Evolutionary conservation across 2,329 filamentous ascomycete species (phyloP).

Genomic region (Colletotrichum orbiculare): DNA sequence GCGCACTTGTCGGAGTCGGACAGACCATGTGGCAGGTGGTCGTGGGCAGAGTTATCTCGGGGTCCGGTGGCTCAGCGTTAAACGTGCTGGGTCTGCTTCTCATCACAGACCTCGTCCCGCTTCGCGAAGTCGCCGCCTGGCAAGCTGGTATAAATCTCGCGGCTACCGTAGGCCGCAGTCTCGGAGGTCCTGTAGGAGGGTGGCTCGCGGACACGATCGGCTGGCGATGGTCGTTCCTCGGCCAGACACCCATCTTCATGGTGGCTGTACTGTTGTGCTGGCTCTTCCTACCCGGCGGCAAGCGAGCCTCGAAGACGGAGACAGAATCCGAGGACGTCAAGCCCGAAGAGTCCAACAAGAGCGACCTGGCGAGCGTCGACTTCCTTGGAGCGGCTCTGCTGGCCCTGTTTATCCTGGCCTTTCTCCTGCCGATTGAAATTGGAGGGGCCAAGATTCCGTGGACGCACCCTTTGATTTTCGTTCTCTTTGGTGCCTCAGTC

Average conservation of each 20-base stretch:
- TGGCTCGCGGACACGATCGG: constrained; percentile 72
- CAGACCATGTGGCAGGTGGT: constrained; percentile 60
- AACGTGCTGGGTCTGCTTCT: constrained; percentile 61
- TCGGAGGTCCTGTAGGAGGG: constrained; percentile 68
- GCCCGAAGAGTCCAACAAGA: constrained; percentile 38
- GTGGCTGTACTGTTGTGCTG: constrained; percentile 64
- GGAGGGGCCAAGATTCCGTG: constrained; percentile 67
- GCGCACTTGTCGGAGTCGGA: constrained; percentile 53
- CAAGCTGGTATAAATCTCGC: constrained; percentile 64
- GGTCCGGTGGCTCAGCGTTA: constrained; percentile 63
- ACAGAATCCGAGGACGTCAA: constrained; percentile 4
- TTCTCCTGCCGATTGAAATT: constrained; percentile 65
- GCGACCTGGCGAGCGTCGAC: constrained; percentile 59
- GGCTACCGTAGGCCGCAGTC: constrained; percentile 60
- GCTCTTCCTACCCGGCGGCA: constrained; percentile 59
- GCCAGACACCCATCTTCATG: constrained; percentile 69
- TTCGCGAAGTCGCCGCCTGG: constrained; percentile 65
- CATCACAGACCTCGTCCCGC: constrained; percentile 64
- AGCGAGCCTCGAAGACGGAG: not conserved
- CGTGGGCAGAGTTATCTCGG: constrained; percentile 62
- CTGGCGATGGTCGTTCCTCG: constrained; percentile 75
- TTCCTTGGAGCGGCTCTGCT: constrained; percentile 67
- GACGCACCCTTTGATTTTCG: constrained; percentile 58
- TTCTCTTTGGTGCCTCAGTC: constrained; percentile 47
- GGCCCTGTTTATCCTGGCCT: constrained; percentile 66